Base-by-base conservation (phyloP, 2,329 filamentous ascomycete species). In the Diaporthe vexans region DNA sequence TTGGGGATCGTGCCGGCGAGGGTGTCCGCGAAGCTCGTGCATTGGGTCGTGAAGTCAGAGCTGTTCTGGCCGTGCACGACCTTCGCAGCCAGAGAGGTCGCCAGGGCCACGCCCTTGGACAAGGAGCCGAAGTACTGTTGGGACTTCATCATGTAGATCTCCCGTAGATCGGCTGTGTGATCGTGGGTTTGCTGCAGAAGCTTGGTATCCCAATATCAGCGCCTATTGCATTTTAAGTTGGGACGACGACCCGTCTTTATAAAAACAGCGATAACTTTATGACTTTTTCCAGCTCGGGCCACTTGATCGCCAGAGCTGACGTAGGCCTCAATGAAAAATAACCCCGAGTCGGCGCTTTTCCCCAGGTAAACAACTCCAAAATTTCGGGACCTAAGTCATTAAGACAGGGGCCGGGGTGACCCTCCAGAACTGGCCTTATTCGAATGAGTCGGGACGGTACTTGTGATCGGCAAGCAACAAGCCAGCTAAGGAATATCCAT, bases 1-100 rank as follows among this genome's bases (percentile, higher is more conserved):
- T 83, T 81, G 56, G 79, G 75, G 40, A 84, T 76, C 9, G 76
- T 37, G 75, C n/a, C 48, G 33, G 40, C 57, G 48, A 85, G 79
- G 15, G 77, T 76, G 35, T 78, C 79, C 3, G 78, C 81, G 19
- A 85, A 74, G n/a, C 61, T 72, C 37, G 75, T 61, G 70, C 79
- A 81, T 29, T 77, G 61, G 3, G 68, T 33, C 24, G 59, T 29
- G 51, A 76, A 76, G 61, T 74, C 72, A 19, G 56, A 46, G n/a
- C 48, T 72, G 56, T 67, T 72, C 51, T 67, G 61, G 4, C 57
- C 70, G 10, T n/a, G n/a, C 26, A 54, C 70, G 21, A 35, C 40
- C 11, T 37, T 51, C 61, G 51, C 73, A 46, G 61, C 61, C 24
- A 57, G 29, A 37, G 24, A 40, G 61, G 57, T 21, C 43, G 21